Evolutionary conservation across 345 rosid species (phyloP), one percentile per base, ranked within the genome.

Genomic region (Turritis glabra): DNA sequence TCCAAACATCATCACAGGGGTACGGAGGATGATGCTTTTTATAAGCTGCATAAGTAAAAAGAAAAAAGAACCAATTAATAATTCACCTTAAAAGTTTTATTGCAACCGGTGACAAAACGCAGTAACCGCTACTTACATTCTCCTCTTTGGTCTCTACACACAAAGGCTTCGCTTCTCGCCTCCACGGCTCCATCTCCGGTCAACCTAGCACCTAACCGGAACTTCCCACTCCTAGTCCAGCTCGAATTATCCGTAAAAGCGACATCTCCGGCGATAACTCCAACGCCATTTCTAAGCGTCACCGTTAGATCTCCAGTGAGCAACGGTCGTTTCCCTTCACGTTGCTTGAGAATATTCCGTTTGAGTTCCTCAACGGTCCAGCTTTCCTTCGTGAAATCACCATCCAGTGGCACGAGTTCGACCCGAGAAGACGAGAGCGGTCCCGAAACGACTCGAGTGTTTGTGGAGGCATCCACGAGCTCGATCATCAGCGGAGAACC

Each of bases 141-240:
- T 60, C 99, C 99, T 0, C 97, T 85, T 35, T 89, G 94, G 75
- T 95, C 99, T 83, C 85, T 89, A 58, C 91, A 97, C 1, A 71
- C 50, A 21, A 95, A 90, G 4, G 90, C 84, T 71, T 80, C 80
- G 19, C 97, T 95, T 60, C 69, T 79, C 10, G 88, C 97, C 73
- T 89, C 97, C 67, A 74, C 68, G 17, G 79, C 79, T 59, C 77
- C 92, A 47, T 72, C 78, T 41, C 75, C 84, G 46, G 76, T 27
- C 12, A 79, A 46, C 41, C 69, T 83, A 61, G 87, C 99, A 33
- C 96, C 99, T 62, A 95, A 46, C 74, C 92, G 80, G 80, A 95
- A 95, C 68, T 70, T 84, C 26, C 97, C 12, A 52, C 97, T 83
- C 17, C 85, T 80, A 5, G 82, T 84, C 99, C 99, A 95, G 26